These are phyloP conservation scores for Sphagnurus paluster DNA, from an alignment of 1,284 basidiomycete species.

Conservation along the genomic window DNA sequence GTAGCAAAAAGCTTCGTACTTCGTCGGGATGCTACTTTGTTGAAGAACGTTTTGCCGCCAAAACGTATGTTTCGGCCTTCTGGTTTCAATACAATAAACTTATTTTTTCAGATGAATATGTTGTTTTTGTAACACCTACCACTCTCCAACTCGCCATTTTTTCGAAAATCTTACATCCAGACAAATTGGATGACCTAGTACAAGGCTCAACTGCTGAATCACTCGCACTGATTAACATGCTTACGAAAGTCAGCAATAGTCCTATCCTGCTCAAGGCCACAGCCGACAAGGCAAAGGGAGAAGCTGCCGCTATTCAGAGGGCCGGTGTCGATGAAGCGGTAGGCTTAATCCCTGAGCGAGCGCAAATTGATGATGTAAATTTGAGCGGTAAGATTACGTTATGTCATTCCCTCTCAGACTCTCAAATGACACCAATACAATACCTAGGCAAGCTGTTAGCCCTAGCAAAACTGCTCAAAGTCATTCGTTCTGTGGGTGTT, in stretches of 20 bases:
- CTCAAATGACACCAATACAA: not conserved
- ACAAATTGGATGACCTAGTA: constrained; percentile 63
- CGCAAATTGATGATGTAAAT: constrained; percentile 67
- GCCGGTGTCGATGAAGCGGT: constrained; percentile 64
- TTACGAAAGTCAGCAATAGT: constrained; percentile 93
- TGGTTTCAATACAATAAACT: not conserved
- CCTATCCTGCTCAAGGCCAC: constrained; percentile 82
- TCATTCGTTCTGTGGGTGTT: constrained; percentile 54
- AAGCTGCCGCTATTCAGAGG: constrained; percentile 39
- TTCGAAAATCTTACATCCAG: constrained; percentile 68
- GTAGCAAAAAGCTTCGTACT: constrained; percentile 89
- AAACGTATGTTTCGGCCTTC: constrained; percentile 61
- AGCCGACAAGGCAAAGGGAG: constrained; percentile 61
- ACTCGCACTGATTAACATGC: constrained; percentile 76
- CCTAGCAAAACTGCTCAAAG: constrained; percentile 71
- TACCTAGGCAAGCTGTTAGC: constrained; percentile 84
- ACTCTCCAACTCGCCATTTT: constrained; percentile 83
- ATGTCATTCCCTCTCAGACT: constrained; percentile 7
- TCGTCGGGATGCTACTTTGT: constrained; percentile 80
- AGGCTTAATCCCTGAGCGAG: constrained; percentile 63
- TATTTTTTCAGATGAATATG: constrained; percentile 79
- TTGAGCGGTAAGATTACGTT: constrained; percentile 63
- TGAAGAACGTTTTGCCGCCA: constrained; percentile 86
- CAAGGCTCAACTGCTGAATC: constrained; percentile 75
- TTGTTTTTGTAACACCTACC: constrained; percentile 88